Conservation (phyloP, 306 rosid species). For the Vigna angularis region DNA sequence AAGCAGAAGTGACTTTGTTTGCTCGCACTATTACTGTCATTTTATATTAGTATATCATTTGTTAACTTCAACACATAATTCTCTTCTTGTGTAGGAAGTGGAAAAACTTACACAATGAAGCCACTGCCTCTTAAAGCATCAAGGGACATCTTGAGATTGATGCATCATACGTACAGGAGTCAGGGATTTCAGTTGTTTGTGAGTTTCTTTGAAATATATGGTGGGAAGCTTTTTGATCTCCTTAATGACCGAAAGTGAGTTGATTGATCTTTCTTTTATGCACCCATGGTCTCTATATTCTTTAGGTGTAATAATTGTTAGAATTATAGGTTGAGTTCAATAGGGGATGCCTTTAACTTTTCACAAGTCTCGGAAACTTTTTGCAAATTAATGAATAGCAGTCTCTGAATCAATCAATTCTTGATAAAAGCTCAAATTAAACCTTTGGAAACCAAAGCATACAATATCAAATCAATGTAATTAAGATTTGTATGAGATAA, state of each 20-base stretch:
- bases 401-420: too few species aligned
- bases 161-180: constrained; percentile 85
- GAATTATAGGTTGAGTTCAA: too few species aligned
- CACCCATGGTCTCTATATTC: constrained; percentile 27
- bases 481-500: too few species aligned
- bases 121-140: constrained; percentile 95
- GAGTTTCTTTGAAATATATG: constrained; percentile 94
- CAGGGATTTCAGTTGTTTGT: constrained; percentile 89
- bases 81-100: constrained; percentile 68
- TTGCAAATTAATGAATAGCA: too few species aligned
- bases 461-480: too few species aligned
- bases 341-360: too few species aligned
- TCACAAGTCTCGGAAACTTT: too few species aligned
- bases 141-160: constrained; percentile 83
- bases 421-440: too few species aligned
- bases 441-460: too few species aligned
- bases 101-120: constrained; percentile 93
- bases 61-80: constrained; percentile 31
- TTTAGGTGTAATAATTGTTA: constrained; percentile 39
- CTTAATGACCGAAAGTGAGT: constrained; percentile 89
- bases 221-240: constrained; percentile 92
- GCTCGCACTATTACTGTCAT: constrained; percentile 31
- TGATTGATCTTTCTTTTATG: constrained; percentile 28
- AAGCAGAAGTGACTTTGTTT: constrained; percentile 34
- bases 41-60: constrained; percentile 9